Evolutionary conservation across 2,329 filamentous ascomycete genomes (phyloP), one percentile per base, ranked within the genome.

Genomic region (Xylaria digitata): DNA sequence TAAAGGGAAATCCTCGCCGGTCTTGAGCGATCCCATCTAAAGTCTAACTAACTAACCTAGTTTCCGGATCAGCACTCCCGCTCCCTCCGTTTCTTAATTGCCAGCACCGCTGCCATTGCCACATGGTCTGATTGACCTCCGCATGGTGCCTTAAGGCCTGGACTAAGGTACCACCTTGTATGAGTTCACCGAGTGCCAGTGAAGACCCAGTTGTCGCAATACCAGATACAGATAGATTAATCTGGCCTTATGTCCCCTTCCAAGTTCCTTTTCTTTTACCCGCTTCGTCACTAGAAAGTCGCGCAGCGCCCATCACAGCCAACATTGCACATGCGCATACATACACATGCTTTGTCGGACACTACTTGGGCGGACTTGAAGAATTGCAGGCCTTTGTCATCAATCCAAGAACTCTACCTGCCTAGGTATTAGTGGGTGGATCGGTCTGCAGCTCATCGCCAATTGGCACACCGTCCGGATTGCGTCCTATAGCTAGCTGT

Each of bases 401-500:
- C 43, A 43, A 5, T 15, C 26, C 26, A 40, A 40, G 37, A 37
- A 26, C 26, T 34, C 32, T 4, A 34, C 32, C 11, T 40, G 15
- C 13, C 37, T 45, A 30, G 32, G 30, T 49, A 40, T 30, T 21
- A 50, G 54, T 45, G 48, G 43, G 56, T 63, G 53, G 53, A 26
- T 37, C 53, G 23, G 32, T 17, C 54, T 63, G 54, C 64, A 46
- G 63, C 42, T 49, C 53, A 45, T 13, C 37, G 23, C n/a, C 37
- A 40, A 15, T 46, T 37, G 37, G 61, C 61, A 52, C 55, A 54
- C 54, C 42, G 30, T 57, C 53, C 8, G 46, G 19, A 67, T 69
- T 71, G 66, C 67, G 67, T 71, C 72, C 70, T 68, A 65, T 52
- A 58, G 52, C 66, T 54, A 57, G 54, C 68, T 68, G 59, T 66